Percentiles rank a stretch among this genome's conserved stretches.
Evolutionary conservation across 768 basidiomycete species (phyloP).

Genomic region (Amanita pseudoporphyria): DNA sequence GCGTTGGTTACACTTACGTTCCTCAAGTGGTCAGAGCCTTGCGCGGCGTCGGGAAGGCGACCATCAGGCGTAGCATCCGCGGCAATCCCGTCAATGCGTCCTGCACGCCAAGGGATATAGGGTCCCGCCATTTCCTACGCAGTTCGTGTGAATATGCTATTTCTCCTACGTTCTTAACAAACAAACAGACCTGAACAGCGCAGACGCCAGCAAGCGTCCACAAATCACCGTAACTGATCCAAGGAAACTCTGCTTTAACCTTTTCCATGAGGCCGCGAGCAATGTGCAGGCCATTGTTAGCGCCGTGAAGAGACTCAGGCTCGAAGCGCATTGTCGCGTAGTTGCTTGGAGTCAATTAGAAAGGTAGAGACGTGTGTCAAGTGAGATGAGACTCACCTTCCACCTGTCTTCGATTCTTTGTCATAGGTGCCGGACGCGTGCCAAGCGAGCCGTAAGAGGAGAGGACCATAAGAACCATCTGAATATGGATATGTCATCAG

Average conservation of each 20-base stretch:
- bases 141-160: neutral
- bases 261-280: conserved; percentile 81
- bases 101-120: conserved; percentile 87
- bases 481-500: conserved; percentile 4
- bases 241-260: conserved; percentile 78
- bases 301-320: conserved; percentile 76
- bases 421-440: conserved; percentile 92
- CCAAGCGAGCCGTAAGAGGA: conserved; percentile 88
- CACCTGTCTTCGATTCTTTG: conserved; percentile 65
- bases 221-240: conserved; percentile 94
- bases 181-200: conserved; percentile 54
- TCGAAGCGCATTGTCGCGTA: conserved; percentile 98
- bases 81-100: conserved; percentile 80
- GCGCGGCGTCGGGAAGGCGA: conserved; percentile 79
- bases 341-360: conserved; percentile 46
- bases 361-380: conserved; percentile 5
- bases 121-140: conserved; percentile 84
- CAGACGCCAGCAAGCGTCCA: conserved; percentile 95
- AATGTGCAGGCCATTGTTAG: conserved; percentile 74
- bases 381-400: conserved; percentile 45
- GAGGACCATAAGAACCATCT: conserved; percentile 88
- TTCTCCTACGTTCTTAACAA: neutral
- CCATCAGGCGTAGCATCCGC: conserved; percentile 75
- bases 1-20: conserved; percentile 33
- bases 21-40: conserved; percentile 80